These are phyloP conservation scores for Pseudopithomyces chartarum DNA, from an alignment of 2,329 filamentous ascomycete species.

Conservation along the genomic window DNA sequence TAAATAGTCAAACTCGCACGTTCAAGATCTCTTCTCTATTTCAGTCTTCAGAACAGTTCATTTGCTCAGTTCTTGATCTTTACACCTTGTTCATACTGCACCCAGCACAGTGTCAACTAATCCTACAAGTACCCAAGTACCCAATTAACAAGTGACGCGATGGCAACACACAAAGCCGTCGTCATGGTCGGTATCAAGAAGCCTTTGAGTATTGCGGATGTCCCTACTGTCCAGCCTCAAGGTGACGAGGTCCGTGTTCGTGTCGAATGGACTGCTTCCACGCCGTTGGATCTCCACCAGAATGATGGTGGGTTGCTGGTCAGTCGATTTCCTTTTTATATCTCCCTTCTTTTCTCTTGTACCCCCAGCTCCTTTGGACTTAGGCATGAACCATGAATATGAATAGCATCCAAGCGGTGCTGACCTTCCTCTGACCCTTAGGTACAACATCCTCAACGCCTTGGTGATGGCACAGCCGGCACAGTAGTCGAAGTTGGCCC, in stretches of 20 bases:
- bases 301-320: conserved; percentile 64
- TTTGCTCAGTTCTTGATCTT: no score
- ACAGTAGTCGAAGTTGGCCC: conserved; percentile 58
- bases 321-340: not conserved
- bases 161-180: conserved; percentile 47
- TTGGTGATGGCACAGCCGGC: conserved; percentile 60
- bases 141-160: conserved; percentile 14
- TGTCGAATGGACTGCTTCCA: conserved; percentile 64
- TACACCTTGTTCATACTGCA: no score
- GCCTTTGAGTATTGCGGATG: conserved; percentile 41
- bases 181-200: conserved; percentile 46
- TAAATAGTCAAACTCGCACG: no score
- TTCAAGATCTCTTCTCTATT: no score
- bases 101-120: no score
- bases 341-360: not conserved
- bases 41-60: no score
- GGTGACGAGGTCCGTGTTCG: conserved; percentile 58
- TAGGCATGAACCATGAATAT: not conserved
- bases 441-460: conserved; percentile 51
- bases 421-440: not conserved
- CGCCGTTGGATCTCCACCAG: conserved; percentile 66
- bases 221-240: conserved; percentile 40
- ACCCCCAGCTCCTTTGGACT: not conserved
- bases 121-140: not conserved
- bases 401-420: not conserved